Conservation (phyloP, 2,329 filamentous ascomycete species). For the Sclerotinia subarctica region DNA sequence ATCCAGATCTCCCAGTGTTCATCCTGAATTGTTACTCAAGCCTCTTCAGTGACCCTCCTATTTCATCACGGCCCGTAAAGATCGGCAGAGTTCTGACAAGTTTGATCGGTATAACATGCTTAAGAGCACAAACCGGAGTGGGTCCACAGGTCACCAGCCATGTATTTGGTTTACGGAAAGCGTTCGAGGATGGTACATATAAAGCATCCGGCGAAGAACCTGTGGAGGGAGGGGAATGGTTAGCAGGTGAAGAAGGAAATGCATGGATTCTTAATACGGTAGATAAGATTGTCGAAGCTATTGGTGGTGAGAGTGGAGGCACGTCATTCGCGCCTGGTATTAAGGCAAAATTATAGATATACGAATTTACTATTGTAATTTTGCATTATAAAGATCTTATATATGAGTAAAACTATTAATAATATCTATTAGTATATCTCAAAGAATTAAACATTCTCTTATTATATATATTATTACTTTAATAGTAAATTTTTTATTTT, state of each 20-base stretch:
- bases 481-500: too few species aligned
- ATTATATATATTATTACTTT: too few species aligned
- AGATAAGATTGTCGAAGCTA: slow-evolving; percentile 56
- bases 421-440: too few species aligned
- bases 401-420: background rate
- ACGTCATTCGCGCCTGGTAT: slow-evolving; percentile 51
- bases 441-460: too few species aligned
- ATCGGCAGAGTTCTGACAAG: slow-evolving; percentile 71
- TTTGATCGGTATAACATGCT: slow-evolving; percentile 68
- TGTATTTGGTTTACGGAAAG: slow-evolving; percentile 76
- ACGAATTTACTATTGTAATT: background rate
- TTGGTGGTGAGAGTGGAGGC: slow-evolving; percentile 44
- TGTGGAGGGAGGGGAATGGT: slow-evolving; percentile 54
- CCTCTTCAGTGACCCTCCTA: slow-evolving; percentile 65
- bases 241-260: slow-evolving; percentile 63
- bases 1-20: slow-evolving; percentile 78
- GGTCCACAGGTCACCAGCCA: slow-evolving; percentile 80
- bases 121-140: slow-evolving; percentile 77
- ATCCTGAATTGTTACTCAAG: slow-evolving; percentile 75
- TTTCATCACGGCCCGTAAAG: slow-evolving; percentile 43
- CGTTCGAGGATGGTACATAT: slow-evolving; percentile 63
- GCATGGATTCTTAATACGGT: slow-evolving; percentile 60
- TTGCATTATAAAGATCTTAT: background rate
- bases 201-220: slow-evolving; percentile 46
- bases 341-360: slow-evolving; percentile 16